Evolutionary conservation across 306 rosid species (phyloP), one percentile per base, ranked within the genome.

Genomic region (Quercus glauca): DNA sequence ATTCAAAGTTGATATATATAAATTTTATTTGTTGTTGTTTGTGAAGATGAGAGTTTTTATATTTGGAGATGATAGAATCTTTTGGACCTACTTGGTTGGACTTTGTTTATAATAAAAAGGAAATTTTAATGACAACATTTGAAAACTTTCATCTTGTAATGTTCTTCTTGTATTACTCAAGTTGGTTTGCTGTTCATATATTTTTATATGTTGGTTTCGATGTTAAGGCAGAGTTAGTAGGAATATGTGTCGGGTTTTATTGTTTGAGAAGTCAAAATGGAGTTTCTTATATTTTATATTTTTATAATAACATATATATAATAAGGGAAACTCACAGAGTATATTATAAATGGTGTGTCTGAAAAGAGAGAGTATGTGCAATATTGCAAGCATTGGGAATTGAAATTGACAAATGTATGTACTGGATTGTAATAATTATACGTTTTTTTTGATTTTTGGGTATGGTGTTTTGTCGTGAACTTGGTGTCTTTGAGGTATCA

Each of bases 211-310:
- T 75, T 49, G 72, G 71, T 77, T 59, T 81, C 69, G 77, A 92
- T 88, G 73, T 79, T 83, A 81, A 41, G 45, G 43, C 83, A 85
- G 92, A 81, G 85, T 76, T 23, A 89, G 88, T 88, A 74, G 90
- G 99, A 91, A 92, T 91, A 82, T 87, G 96, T 88, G 99, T 91
- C 92, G 92, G 95, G 87, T 79, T 86, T 82, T 77, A 81, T 79
- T 83, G 81, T 87, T 69, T 56, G 12, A 87, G 84, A 91, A 95
- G 98, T 92, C 96, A 92, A 91, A 81, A 81, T 4, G 69, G 45
- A 57, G 64, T 14, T 20, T 49, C 58, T 43, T 25, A 7, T 17
- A 26, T 45, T 18, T 15, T 35, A 58, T 37, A 3, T 51, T 28
- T 13, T 52, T 13, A 14, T 13, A 17, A 2, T 5, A 14, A 6